Percentiles rank a stretch among this genome's conserved stretches.
Conservation (phyloP, 805 yeast species). For the Zygotorulaspora sp. region DNA sequence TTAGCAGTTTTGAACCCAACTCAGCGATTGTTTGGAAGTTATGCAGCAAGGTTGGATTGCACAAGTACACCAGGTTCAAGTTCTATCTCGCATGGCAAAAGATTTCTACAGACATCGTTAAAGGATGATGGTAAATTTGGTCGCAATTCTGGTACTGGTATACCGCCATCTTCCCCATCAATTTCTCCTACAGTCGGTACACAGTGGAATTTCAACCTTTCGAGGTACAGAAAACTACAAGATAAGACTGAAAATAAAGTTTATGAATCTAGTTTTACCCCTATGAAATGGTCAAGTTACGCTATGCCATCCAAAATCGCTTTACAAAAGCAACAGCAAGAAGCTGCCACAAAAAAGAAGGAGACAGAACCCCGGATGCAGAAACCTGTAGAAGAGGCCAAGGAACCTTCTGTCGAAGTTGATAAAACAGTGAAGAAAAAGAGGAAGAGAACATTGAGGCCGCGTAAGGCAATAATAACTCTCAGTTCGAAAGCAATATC, state of each 20-base stretch:
- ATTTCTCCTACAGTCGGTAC: conserved; percentile 7
- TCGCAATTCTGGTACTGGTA: conserved; percentile 1
- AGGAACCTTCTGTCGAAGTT: conserved; percentile 4
- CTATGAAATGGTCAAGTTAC: conserved; percentile 43
- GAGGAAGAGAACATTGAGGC: conserved; percentile 63
- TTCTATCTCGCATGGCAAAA: conserved; percentile 8
- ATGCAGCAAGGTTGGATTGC: conserved; percentile 5
- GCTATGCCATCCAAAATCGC: conserved; percentile 43
- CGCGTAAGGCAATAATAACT: conserved; percentile 86
- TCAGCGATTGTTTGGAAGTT: conserved; percentile 11
- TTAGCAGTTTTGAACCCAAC: conserved; percentile 7
- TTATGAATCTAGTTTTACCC: conserved; percentile 1
- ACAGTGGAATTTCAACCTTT: conserved; percentile 9
- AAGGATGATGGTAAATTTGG: conserved; percentile 8
- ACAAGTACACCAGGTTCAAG: conserved; percentile 7
- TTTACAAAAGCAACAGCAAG: conserved; percentile 42
- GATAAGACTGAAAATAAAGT: neutral
- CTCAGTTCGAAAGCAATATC: conserved; percentile 68
- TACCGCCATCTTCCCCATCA: conserved; percentile 5
- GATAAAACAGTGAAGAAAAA: conserved; percentile 31
- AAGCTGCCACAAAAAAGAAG: conserved; percentile 12
- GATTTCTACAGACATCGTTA: conserved; percentile 16
- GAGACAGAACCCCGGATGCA: conserved; percentile 23
- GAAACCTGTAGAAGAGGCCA: conserved; percentile 15
- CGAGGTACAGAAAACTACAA: conserved; percentile 4